phyloP scores from a whole-genome alignment of 192 early-diverging fungal genomes.

The Ramicandelaber brevisporus region DNA sequence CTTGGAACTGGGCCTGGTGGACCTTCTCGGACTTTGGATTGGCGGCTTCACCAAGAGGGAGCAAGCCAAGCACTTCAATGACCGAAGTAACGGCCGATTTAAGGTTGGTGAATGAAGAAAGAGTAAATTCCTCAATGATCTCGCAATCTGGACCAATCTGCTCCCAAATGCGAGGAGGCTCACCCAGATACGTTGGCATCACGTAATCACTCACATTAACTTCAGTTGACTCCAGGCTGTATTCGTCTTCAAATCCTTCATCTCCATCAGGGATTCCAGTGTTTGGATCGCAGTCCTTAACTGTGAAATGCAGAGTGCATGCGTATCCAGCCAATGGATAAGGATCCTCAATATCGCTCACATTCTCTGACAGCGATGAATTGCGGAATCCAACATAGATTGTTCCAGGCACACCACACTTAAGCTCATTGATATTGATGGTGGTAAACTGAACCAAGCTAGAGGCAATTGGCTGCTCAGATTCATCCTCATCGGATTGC shows the following conservation, averaged over 20 bases:
- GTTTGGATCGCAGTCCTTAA: slow-evolving; percentile 87
- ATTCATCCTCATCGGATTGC: slow-evolving; percentile 31
- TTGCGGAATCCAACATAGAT: slow-evolving; percentile 74
- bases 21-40: slow-evolving; percentile 42
- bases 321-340: slow-evolving; percentile 32
- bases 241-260: slow-evolving; percentile 90
- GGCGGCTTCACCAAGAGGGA: slow-evolving; percentile 42
- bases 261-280: slow-evolving; percentile 72
- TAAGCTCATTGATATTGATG: slow-evolving; percentile 47
- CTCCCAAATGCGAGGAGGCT: slow-evolving; percentile 63
- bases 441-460: slow-evolving; percentile 31
- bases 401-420: slow-evolving; percentile 44
- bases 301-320: slow-evolving; percentile 64
- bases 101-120: slow-evolving; percentile 36
- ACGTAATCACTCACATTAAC: slow-evolving; percentile 71
- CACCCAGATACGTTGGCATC: slow-evolving; percentile 53
- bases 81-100: slow-evolving; percentile 18
- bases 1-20: slow-evolving; percentile 65
- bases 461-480: slow-evolving; percentile 25
- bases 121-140: slow-evolving; percentile 63
- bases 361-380: slow-evolving; percentile 23
- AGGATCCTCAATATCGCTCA: slow-evolving; percentile 1
- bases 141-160: slow-evolving; percentile 38
- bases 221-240: slow-evolving; percentile 69
- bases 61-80: slow-evolving; percentile 68